These are phyloP conservation scores for Penicillium verhagenii DNA, from an alignment of 495 filamentous ascomycete genomes.

Conservation along the genomic window DNA sequence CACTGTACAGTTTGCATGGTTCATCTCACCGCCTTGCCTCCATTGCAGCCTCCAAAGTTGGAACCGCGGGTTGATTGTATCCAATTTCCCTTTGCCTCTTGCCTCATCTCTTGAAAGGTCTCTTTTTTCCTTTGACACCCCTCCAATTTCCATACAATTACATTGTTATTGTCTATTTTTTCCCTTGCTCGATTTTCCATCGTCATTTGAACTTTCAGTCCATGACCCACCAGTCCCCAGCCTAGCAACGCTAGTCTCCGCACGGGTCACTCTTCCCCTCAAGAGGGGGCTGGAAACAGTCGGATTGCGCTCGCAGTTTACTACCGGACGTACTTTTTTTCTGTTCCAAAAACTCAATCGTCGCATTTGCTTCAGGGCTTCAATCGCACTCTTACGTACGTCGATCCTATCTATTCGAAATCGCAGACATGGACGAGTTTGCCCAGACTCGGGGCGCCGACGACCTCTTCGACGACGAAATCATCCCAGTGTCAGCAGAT, in stretches of 20 bases:
- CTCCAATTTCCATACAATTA: neutral
- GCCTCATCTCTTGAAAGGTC: neutral
- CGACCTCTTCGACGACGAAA: constrained; percentile 72
- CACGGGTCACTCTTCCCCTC: constrained; percentile 28
- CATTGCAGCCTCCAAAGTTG: too few relatives aligned
- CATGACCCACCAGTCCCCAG: neutral
- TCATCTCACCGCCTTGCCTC: neutral
- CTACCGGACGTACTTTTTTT: neutral
- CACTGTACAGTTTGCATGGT: too few relatives aligned
- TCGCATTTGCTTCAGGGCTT: neutral
- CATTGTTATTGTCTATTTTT: neutral
- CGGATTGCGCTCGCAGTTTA: neutral
- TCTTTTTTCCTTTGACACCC: neutral
- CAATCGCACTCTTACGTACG: neutral
- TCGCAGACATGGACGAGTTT: constrained; percentile 50
- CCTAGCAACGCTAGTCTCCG: constrained; percentile 6
- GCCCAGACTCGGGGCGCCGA: constrained; percentile 66
- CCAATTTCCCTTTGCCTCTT: too few relatives aligned
- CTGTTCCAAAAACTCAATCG: neutral
- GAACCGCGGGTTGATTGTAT: too few relatives aligned
- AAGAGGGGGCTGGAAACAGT: neutral
- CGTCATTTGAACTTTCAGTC: neutral
- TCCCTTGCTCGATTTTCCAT: neutral
- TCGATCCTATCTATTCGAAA: too few relatives aligned
- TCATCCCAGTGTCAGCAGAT: constrained; percentile 55